Evolutionary conservation across 1,284 basidiomycete species (phyloP), one percentile per base, ranked within the genome.

Genomic region (Psilocybe mexicana): DNA sequence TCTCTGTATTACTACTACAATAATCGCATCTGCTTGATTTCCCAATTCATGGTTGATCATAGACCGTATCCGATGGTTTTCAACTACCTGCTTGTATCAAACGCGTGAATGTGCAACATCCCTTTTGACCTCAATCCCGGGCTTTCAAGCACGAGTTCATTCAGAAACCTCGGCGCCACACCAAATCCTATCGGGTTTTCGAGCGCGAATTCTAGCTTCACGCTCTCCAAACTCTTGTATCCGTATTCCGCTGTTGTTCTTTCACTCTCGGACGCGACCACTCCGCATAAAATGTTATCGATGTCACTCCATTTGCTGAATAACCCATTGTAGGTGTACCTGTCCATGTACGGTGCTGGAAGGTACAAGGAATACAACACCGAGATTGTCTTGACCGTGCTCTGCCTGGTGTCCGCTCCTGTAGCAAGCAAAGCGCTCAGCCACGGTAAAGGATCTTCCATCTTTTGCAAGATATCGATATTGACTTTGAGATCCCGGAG

Each of bases 311-410:
- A 71, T 26, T 48, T 61, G 1, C 60, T 57, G 51, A 70, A 68
- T 51, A 66, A 65, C 2, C 63, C 58, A 10, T 65, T 67, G 36
- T 67, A 65, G n/a, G 61, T 49, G 8, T 65, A 66, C 28, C 62
- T 63, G 48, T 70, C 67, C 66, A 69, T 69, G 57, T 70, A 71
- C 6, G 68, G 67, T 25, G 63, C 62, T 1, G 69, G 69, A 48
- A 70, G 65, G 45, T 67, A 70, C 0, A 69, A 28, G 35, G 63
- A 60, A 58, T 69, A 69, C 8, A 65, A 55, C 46, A 70, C 58
- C 52, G 61, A 60, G 36, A 69, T 60, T 3, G 48, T 30, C 10
- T 59, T 50, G 12, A 70, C 54, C 8, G 43, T 40, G 49, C 66
- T 68, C 24, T 25, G 30, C 33, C 55, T 49, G 2, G 60, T 54